A percentile compares a stretch with the other conserved stretches of the same genome.
Conservation (phyloP, 2,329 filamentous ascomycete genomes). For the Fusarium graminum region DNA sequence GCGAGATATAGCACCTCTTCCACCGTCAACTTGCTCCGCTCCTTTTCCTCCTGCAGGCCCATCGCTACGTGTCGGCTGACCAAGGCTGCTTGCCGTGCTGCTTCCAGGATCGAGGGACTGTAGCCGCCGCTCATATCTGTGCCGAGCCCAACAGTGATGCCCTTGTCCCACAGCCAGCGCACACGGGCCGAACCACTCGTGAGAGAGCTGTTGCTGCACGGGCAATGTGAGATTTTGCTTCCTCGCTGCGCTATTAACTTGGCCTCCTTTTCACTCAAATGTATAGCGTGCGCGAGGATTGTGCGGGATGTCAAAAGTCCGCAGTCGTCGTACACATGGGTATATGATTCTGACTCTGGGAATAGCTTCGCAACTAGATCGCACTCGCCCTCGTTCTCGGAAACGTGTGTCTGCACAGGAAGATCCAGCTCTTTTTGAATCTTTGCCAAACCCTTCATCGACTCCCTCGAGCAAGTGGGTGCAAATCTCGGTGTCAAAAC, state of each 20-base stretch:
- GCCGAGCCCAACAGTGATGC: slow-evolving; percentile 84
- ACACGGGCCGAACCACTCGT: slow-evolving; percentile 84
- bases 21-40: slow-evolving; percentile 77
- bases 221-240: slow-evolving; percentile 85
- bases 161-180: slow-evolving; percentile 77
- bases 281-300: slow-evolving; percentile 87
- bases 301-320: slow-evolving; percentile 79
- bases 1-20: slow-evolving; percentile 89
- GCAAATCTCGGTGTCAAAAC: slow-evolving; percentile 83
- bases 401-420: slow-evolving; percentile 89
- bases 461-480: slow-evolving; percentile 69
- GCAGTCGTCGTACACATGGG: slow-evolving; percentile 81
- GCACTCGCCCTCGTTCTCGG: slow-evolving; percentile 83
- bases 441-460: slow-evolving; percentile 73
- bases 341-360: slow-evolving; percentile 73
- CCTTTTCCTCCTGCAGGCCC: slow-evolving; percentile 55
- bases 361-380: slow-evolving; percentile 78
- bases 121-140: slow-evolving; percentile 95
- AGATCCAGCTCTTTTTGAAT: slow-evolving; percentile 73
- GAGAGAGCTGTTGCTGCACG: slow-evolving; percentile 85
- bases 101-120: slow-evolving; percentile 82
- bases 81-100: slow-evolving; percentile 83
- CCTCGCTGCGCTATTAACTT: slow-evolving; percentile 70
- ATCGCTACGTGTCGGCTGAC: slow-evolving; percentile 80
- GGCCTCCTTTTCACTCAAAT: slow-evolving; percentile 77